A percentile compares a stretch with the other conserved stretches of the same genome.
phyloP scores from a whole-genome alignment of 1,139 yeast genomes.

The Chernovozyma sophiae-reginae region DNA sequence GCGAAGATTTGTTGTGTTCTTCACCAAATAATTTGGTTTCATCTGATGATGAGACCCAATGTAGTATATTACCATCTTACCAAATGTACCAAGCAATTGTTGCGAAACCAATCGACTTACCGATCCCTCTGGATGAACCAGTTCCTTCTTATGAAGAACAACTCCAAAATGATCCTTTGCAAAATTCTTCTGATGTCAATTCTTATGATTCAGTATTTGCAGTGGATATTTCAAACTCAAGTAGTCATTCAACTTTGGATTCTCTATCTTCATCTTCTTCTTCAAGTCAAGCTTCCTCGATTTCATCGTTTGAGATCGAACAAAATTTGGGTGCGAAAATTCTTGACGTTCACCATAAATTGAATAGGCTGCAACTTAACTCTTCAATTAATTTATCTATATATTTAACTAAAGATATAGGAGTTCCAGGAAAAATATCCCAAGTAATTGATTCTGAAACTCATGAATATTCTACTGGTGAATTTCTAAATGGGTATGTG shows the following conservation, averaged over 20 bases:
- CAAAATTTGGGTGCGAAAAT: constrained; percentile 1
- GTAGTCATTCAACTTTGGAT: background rate
- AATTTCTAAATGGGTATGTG: constrained; percentile 50
- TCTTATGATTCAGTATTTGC: background rate
- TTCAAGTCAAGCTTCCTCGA: too few species aligned
- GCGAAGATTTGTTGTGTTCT: too few species aligned
- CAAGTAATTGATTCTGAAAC: constrained; percentile 12
- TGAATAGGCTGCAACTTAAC: background rate
- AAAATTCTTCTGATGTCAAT: background rate
- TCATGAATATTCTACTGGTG: constrained; percentile 52
- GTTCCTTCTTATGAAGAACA: constrained; percentile 2
- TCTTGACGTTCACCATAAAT: constrained; percentile 4
- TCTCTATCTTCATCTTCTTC: background rate
- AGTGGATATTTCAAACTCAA: background rate
- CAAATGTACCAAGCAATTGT: constrained; percentile 8
- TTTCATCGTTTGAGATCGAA: too few species aligned
- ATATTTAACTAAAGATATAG: constrained; percentile 33
- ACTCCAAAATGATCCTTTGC: background rate
- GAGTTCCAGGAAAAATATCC: constrained; percentile 19
- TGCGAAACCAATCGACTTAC: constrained; percentile 2
- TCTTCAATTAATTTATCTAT: constrained; percentile 21
- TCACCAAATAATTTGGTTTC: too few species aligned
- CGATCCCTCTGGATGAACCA: constrained; percentile 1
- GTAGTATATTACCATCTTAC: constrained; percentile 6
- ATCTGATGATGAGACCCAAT: background rate